Evolutionary conservation across 1,139 yeast species (phyloP).

Genomic region (Geotrichum macrosporum): DNA sequence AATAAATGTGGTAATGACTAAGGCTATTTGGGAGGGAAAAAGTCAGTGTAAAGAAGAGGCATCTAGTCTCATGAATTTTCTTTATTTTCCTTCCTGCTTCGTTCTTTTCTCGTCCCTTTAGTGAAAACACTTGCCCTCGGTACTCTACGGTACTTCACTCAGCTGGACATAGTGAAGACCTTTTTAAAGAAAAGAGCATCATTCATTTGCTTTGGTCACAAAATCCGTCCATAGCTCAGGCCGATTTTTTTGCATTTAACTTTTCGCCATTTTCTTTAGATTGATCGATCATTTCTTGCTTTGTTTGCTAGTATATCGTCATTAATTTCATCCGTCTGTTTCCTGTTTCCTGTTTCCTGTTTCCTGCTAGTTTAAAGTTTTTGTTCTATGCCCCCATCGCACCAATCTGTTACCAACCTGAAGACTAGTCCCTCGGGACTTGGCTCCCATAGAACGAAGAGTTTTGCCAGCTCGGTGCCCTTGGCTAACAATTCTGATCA

Average conservation of each 20-base stretch:
- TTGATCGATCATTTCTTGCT: neutral
- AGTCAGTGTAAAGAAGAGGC: neutral
- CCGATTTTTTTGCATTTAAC: conserved; percentile 1
- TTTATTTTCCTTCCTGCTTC: conserved; percentile 2
- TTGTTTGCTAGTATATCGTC: neutral
- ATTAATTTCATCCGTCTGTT: neutral
- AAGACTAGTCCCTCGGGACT: neutral
- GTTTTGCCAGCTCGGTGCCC: conserved; percentile 13
- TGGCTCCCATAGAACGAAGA: conserved; percentile 9
- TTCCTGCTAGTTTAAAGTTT: neutral
- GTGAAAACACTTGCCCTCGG: neutral
- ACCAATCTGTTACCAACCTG: conserved; percentile 1
- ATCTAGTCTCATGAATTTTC: neutral
- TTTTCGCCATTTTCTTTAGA: neutral
- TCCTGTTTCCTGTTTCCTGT: neutral
- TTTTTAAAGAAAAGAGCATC: too few species aligned
- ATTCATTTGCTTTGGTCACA: too few species aligned
- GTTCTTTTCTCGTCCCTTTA: neutral
- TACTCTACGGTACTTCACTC: conserved; percentile 7
- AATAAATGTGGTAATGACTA: too few species aligned
- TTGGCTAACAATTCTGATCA: neutral
- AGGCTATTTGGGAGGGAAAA: neutral
- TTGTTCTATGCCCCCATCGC: conserved; percentile 10
- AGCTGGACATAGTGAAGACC: conserved; percentile 15
- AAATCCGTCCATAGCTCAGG: too few species aligned